phyloP scores from a whole-genome alignment of 179 eudicot species.

The Beta macrorhiza region DNA sequence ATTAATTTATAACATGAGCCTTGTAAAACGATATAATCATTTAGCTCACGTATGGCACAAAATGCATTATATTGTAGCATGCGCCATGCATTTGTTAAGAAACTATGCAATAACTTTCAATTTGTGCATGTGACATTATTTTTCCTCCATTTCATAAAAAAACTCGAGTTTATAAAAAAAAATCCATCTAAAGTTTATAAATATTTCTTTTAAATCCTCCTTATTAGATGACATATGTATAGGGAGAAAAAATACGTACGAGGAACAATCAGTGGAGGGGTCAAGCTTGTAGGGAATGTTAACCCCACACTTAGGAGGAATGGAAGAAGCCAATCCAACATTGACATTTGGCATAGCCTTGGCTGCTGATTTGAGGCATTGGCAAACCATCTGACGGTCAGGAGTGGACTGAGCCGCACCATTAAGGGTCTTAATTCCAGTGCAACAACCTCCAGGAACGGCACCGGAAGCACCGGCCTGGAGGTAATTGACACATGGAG shows the following conservation, averaged over 20 bases:
- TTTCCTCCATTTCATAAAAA: too few relatives aligned
- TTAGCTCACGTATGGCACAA: too few relatives aligned
- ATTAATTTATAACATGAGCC: too few relatives aligned
- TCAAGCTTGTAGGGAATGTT: conserved; percentile 36
- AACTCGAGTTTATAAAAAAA: too few relatives aligned
- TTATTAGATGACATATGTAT: too few relatives aligned
- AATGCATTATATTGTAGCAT: not conserved
- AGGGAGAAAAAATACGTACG: not conserved
- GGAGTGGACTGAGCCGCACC: conserved; percentile 24
- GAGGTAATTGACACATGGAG: conserved; percentile 28
- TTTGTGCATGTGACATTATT: too few relatives aligned
- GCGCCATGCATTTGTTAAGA: not conserved
- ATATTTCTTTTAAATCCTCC: too few relatives aligned
- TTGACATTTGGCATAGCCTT: conserved; percentile 23
- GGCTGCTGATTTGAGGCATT: conserved; percentile 30
- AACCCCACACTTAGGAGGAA: conserved; percentile 34
- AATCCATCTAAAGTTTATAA: too few relatives aligned
- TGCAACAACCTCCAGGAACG: conserved; percentile 26
- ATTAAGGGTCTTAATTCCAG: conserved; percentile 26
- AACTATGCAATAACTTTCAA: too few relatives aligned
- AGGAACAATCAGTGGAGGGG: conserved; percentile 34
- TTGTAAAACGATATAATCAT: too few relatives aligned
- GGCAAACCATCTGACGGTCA: conserved; percentile 34
- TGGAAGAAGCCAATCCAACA: conserved; percentile 24
- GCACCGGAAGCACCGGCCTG: not conserved